Evolutionary conservation across 2,329 filamentous ascomycete genomes (phyloP).

Genomic region (Cytospora paraplurivora): DNA sequence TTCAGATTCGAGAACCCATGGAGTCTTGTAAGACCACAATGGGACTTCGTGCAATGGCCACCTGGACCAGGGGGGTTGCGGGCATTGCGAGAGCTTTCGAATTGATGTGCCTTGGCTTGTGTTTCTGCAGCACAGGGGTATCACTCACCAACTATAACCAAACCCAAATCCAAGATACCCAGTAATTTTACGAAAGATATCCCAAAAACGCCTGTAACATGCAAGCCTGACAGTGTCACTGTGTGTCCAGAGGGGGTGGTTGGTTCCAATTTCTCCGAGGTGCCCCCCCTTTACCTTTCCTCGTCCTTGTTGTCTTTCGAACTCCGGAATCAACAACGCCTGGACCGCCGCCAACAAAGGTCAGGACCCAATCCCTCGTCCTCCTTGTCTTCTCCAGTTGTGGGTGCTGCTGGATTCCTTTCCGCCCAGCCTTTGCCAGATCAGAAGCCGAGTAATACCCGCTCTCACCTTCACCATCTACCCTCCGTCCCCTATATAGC

Average conservation of each 20-base stretch:
- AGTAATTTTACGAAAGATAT: background rate
- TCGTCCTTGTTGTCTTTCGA: conserved; percentile 33
- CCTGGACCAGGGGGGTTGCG: background rate
- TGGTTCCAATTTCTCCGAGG: conserved; percentile 25
- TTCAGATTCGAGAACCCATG: too few relatives aligned
- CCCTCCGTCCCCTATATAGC: conserved; percentile 55
- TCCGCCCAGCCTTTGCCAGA: conserved; percentile 41
- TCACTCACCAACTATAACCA: background rate
- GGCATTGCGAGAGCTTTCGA: background rate
- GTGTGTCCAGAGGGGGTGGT: conserved; percentile 26
- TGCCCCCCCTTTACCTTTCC: conserved; percentile 31
- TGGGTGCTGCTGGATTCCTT: conserved; percentile 38
- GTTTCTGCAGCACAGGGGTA: background rate
- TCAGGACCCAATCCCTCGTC: conserved; percentile 74
- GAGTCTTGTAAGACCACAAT: background rate
- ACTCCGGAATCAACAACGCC: conserved; percentile 32
- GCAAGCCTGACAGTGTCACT: background rate
- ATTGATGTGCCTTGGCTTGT: background rate
- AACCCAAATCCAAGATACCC: background rate
- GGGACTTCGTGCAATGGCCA: background rate
- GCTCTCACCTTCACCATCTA: conserved; percentile 53
- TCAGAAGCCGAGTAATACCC: conserved; percentile 60
- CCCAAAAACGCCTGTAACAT: background rate
- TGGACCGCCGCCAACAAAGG: conserved; percentile 59
- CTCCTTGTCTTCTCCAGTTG: conserved; percentile 64